These are phyloP conservation scores for Globisporangium solare DNA, from an alignment of 352 stramenopile genomes.

Conservation along the genomic window DNA sequence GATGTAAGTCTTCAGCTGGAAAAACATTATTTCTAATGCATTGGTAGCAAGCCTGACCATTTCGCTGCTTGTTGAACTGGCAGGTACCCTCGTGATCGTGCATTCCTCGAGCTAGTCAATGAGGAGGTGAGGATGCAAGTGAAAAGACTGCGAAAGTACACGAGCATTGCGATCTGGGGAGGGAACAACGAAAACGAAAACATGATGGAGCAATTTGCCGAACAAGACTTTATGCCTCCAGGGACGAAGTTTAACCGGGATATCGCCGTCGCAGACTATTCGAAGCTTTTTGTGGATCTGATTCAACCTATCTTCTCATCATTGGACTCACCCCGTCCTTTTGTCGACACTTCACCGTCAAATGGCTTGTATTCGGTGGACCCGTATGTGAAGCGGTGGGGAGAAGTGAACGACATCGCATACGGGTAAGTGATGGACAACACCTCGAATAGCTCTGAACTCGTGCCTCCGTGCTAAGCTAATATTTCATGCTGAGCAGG, in stretches of 20 bases:
- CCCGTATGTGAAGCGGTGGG: constrained; percentile 84
- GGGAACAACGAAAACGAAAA: constrained; percentile 91
- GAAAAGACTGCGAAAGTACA: constrained; percentile 60
- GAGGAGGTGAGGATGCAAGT: constrained; percentile 67
- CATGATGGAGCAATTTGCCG: constrained; percentile 80
- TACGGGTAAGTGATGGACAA: constrained; percentile 34
- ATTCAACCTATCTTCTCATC: constrained; percentile 48
- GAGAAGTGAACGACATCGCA: constrained; percentile 42
- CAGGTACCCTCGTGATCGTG: constrained; percentile 50
- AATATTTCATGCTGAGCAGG: constrained; percentile 19
- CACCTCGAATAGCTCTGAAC: neutral
- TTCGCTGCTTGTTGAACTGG: neutral
- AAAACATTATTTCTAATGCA: neutral
- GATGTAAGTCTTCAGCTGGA: constrained; percentile 39
- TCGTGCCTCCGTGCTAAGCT: neutral
- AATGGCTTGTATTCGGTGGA: constrained; percentile 75
- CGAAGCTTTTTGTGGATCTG: constrained; percentile 75
- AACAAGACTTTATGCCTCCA: constrained; percentile 45
- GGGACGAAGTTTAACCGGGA: constrained; percentile 63
- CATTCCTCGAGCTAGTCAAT: constrained; percentile 52
- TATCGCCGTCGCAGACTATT: constrained; percentile 73
- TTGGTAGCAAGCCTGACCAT: neutral
- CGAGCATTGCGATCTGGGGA: constrained; percentile 85
- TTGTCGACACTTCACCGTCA: constrained; percentile 85
- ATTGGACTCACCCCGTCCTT: constrained; percentile 53